Base-by-base conservation (phyloP, 2,329 filamentous ascomycete genomes). In the Scedosporium dehoogii region DNA sequence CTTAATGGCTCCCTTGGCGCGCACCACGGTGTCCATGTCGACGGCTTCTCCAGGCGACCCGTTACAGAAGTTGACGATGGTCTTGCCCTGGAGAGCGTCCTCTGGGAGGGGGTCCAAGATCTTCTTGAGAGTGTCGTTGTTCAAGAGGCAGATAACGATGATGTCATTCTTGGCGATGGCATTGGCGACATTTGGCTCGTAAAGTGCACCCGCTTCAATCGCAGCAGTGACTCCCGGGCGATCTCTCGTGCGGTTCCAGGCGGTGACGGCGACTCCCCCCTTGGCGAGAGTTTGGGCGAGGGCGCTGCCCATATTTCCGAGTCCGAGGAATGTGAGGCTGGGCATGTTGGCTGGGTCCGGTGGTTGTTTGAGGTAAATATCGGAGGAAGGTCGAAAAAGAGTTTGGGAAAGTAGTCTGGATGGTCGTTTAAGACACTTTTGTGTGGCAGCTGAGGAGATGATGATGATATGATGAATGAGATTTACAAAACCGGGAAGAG, bases 151-250 rank as follows among this genome's bases (percentile, higher is more conserved):
- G 62, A 71, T 55, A 51, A 71, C 46, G 27, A 70, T 53, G 63
- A 69, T 58, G 44, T 62, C 60, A n/a, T 62, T 61, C 46, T 55
- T 48, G 29, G 48, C 42, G n/a, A 61, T 16, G 25, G 59, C 59
- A 6, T 21, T 2, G 3, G 59, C 27, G 42, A 25, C 41, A 10
- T 38, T 9, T 68, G 48, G 25, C 27, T 61, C 59, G 16, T 38
- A 61, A 9, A 27, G n/a, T 81, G 81, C 59, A 85, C 84, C 66
- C 87, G 87, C 68, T 89, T 89, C 81, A 87, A 85, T 68, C 83
- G 90, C 65, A 82, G 90, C 62, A 71, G 90, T 55, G 86, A 87
- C 16, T 72, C 90, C 41, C 86, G 87, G n/a, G 83, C 86, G 67
- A 78, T 81, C 25, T 90, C 90, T 7, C 25, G 59, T 61, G 14